Evolutionary conservation across 1,139 yeast genomes (phyloP), one percentile per base, ranked within the genome.

Genomic region (Pichia sp.): DNA sequence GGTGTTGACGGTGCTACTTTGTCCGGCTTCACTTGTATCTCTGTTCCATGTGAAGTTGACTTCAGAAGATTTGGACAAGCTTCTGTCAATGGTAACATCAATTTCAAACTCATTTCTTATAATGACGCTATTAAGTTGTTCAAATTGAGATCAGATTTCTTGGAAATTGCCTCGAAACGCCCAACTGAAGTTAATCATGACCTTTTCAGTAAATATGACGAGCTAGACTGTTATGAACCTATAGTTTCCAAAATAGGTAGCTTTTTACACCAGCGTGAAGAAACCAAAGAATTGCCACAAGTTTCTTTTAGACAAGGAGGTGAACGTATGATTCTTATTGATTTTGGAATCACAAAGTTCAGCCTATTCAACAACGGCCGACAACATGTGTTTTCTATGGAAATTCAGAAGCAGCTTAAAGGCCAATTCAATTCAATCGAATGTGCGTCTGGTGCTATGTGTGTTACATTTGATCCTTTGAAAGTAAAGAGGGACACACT

Each of bases 1-100:
- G 75, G 74, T 15, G 67, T 67, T 40, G 75, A 72, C 60, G 75
- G 75, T 40, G 70, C 70, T 29, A 72, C 75, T 3, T 60, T 72
- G 50, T 69, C 73, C 10, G 75, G 75, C 4, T 72, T 72, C 55
- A 65, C 68, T 2, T 70, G 74, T 62, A 58, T 70, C 51, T 60
- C 71, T 8, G 72, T 69, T 30, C 73, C 75, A 6, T 59, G 60
- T 31, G 61, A 61, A 47, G 65, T 64, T 45, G 75, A 72, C 52
- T 71, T 70, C 67, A 72, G 75, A 74, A 72, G 71, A 55, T 61
- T 64, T 57, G 75, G 75, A 5, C 75, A 72, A 60, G 74, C 71
- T 19, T 66, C 66, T 19, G 65, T 69, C 40, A 70, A 67, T 16
- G 61, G 70, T 44, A 55, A 57, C 10, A 59, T 72, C 19, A 60